phyloP scores from a whole-genome alignment of 129 eudicot genomes.

The Tanacetum coccineum region DNA sequence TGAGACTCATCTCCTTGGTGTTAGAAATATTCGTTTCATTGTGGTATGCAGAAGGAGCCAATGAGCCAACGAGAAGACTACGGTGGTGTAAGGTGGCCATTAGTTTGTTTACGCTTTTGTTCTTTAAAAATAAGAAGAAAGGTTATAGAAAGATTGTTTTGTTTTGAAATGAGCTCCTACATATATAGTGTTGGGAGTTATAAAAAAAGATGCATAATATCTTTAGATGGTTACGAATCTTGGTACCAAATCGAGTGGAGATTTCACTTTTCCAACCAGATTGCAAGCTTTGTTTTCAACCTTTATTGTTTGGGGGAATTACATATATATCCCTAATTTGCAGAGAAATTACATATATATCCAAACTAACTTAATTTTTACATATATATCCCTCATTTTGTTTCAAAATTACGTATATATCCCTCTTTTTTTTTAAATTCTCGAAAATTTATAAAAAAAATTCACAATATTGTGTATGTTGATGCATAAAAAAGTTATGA shows the following conservation, averaged over 20 bases:
- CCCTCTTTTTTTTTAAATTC: too few relatives aligned
- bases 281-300: slow-evolving; percentile 8
- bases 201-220: background rate
- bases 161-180: background rate
- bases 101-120: background rate
- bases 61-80: slow-evolving; percentile 9
- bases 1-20: slow-evolving; percentile 22
- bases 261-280: slow-evolving; percentile 21
- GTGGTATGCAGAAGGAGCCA: slow-evolving; percentile 15
- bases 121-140: background rate
- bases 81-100: slow-evolving; percentile 27
- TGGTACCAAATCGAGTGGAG: slow-evolving; percentile 9
- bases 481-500: too few relatives aligned
- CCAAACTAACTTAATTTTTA: too few relatives aligned
- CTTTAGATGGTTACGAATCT: slow-evolving; percentile 20
- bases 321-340: too few relatives aligned
- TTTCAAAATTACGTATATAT: too few relatives aligned
- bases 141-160: background rate
- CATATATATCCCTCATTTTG: too few relatives aligned
- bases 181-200: slow-evolving; percentile 18
- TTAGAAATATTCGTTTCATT: slow-evolving; percentile 15
- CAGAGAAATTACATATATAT: too few relatives aligned
- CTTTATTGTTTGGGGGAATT: background rate
- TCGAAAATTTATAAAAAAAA: too few relatives aligned
- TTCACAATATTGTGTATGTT: too few relatives aligned